Evolutionary conservation across 2,329 filamentous ascomycete species (phyloP), one percentile per base, ranked within the genome.

Genomic region (Ophiostoma pallidulum): DNA sequence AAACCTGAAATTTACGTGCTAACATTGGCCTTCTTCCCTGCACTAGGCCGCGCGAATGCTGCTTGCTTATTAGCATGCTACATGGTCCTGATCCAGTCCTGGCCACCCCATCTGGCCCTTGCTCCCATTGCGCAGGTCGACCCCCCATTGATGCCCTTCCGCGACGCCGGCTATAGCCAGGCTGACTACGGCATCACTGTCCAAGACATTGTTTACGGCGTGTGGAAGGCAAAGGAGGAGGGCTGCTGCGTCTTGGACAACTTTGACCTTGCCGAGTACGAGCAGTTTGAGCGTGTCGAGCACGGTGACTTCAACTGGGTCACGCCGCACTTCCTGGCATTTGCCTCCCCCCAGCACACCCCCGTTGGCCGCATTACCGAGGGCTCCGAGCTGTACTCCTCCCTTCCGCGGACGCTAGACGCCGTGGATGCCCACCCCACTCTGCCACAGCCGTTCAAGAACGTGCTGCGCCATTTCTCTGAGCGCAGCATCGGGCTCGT

Each of bases 301-400:
- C 89, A 96, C 73, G 92, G 92, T 54, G 92, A 98, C 69, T 98
- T 98, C 83, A 98, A 98, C 77, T 98, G 92, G 92, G 78, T 98
- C 50, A 94, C 90, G 6, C 90, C 91, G 8, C 74, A 90, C 60
- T 98, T 98, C 69, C 77, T 98, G 44, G 92, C 92, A 19, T 97
- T 98, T 64, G 92, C 92, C 38, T 97, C 91, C 18, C 92, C 92
- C 10, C 89, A 97, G 65, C 83, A 90, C 59, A 74, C 78, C 48
- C 86, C 89, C 5, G 78, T 84, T 12, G 75, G 80, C 48, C 81
- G 84, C 53, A 82, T 95, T 48, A 74, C 82, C 8, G 74, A 80
- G 49, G 79, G 77, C 35, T 86, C 87, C 7, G 82, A 89, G 13
- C 71, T 83, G 54, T 95, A 82, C 66, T 75, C 78, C 12, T 73